phyloP scores from a whole-genome alignment of 176 grass and related monocot genomes.

The Cenchrus americanus region DNA sequence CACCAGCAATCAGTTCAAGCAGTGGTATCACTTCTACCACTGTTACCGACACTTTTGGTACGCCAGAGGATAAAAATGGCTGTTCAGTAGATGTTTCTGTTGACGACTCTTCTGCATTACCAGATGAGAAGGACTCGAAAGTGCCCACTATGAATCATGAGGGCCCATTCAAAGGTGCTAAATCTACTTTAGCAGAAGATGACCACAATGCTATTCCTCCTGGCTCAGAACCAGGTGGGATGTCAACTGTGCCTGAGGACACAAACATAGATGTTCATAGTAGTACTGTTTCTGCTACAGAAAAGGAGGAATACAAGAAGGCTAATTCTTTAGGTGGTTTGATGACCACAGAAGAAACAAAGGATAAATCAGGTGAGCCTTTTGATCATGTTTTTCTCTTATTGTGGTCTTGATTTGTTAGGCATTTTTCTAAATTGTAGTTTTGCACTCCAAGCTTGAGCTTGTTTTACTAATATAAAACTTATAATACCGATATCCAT shows the following conservation, averaged over 20 bases:
- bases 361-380: slow-evolving; percentile 65
- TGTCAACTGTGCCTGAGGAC: background rate
- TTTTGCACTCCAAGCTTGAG: background rate
- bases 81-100: slow-evolving; percentile 41
- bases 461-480: slow-evolving; percentile 21
- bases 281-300: slow-evolving; percentile 42
- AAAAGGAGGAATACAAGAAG: slow-evolving; percentile 37
- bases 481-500: slow-evolving; percentile 8
- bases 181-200: slow-evolving; percentile 40
- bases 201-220: slow-evolving; percentile 2
- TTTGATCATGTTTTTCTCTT: slow-evolving; percentile 11
- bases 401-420: background rate
- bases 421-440: background rate
- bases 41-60: slow-evolving; percentile 18
- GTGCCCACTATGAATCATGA: slow-evolving; percentile 29
- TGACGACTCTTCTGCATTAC: slow-evolving; percentile 34
- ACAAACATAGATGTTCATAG: background rate
- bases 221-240: slow-evolving; percentile 11
- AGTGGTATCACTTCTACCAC: background rate
- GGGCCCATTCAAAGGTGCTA: slow-evolving; percentile 26
- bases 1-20: slow-evolving; percentile 33
- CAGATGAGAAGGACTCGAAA: slow-evolving; percentile 37
- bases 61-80: slow-evolving; percentile 32
- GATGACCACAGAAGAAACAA: slow-evolving; percentile 36
- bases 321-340: slow-evolving; percentile 40